Conservation (phyloP, 495 filamentous ascomycete genomes). For the Aspergillus haitiensis region DNA sequence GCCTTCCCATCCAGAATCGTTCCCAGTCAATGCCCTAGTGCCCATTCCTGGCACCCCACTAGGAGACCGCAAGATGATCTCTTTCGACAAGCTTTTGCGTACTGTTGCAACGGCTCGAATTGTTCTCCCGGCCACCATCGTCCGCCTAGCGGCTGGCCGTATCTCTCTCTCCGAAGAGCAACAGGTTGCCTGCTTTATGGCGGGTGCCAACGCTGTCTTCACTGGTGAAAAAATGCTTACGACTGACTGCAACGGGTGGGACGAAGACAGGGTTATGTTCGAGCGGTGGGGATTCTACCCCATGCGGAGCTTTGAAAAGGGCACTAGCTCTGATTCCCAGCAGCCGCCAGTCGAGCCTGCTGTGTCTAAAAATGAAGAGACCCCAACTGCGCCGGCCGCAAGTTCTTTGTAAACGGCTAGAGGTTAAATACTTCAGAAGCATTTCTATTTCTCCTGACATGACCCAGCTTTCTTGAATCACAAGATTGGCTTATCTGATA, state of each 20-base stretch:
- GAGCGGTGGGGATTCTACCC: conserved; percentile 72
- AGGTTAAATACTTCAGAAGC: too few species aligned
- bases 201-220: conserved; percentile 85
- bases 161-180: conserved; percentile 78
- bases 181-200: conserved; percentile 80
- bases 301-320: conserved; percentile 59
- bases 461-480: not conserved
- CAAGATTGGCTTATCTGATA: not conserved
- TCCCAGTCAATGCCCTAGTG: conserved; percentile 83
- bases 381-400: conserved; percentile 24
- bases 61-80: conserved; percentile 65
- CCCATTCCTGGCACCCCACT: conserved; percentile 84
- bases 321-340: conserved; percentile 6
- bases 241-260: conserved; percentile 84
- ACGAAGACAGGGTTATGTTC: conserved; percentile 79
- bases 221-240: conserved; percentile 93
- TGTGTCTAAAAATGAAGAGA: conserved; percentile 1
- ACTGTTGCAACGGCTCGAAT: conserved; percentile 79
- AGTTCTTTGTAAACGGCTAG: conserved; percentile 16
- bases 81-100: conserved; percentile 69
- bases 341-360: conserved; percentile 3
- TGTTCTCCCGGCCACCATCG: conserved; percentile 76
- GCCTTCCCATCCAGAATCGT: conserved; percentile 75
- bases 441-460: too few species aligned
- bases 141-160: conserved; percentile 76